Percentiles rank a stretch among this genome's conserved stretches.
Evolutionary conservation across 176 grass and related monocot species (phyloP).

Genomic region (Ampelocalamus luodianensis): DNA sequence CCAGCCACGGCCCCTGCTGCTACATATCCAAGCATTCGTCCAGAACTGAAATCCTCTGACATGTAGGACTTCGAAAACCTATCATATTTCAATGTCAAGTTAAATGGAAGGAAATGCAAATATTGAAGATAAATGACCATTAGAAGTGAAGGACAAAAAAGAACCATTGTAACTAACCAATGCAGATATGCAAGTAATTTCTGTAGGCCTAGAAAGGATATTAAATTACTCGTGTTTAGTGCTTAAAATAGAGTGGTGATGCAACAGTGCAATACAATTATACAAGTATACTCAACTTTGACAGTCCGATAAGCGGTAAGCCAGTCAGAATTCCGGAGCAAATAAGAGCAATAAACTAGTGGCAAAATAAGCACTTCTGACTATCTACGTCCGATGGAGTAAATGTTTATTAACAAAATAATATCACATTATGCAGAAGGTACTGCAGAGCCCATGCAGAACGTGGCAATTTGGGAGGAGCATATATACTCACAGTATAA

Average conservation of each 20-base stretch:
- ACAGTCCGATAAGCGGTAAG: not conserved
- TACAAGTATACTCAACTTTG: not conserved
- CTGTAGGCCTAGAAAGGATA: not conserved
- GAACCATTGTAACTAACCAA: not conserved
- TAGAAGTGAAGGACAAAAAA: not conserved
- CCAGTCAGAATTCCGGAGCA: not conserved
- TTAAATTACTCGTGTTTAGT: not conserved
- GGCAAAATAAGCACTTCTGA: conserved; percentile 11
- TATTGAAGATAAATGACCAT: not conserved
- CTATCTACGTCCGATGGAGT: conserved; percentile 11
- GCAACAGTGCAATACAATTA: not conserved
- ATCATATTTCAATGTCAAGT: conserved; percentile 4
- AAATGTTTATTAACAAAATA: conserved; percentile 13
- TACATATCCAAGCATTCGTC: conserved; percentile 42
- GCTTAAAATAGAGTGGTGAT: conserved; percentile 3
- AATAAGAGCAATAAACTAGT: conserved; percentile 14
- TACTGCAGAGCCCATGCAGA: not conserved
- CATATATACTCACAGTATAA: conserved; percentile 70
- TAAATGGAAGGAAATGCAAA: conserved; percentile 5
- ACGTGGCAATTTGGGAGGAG: not conserved
- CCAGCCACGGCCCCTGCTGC: conserved; percentile 57
- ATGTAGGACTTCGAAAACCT: conserved; percentile 61
- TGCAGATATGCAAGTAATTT: not conserved
- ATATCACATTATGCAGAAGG: not conserved
- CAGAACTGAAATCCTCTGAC: conserved; percentile 47